Evolutionary conservation across 306 rosid genomes (phyloP).

Genomic region (Quercus mongolica): DNA sequence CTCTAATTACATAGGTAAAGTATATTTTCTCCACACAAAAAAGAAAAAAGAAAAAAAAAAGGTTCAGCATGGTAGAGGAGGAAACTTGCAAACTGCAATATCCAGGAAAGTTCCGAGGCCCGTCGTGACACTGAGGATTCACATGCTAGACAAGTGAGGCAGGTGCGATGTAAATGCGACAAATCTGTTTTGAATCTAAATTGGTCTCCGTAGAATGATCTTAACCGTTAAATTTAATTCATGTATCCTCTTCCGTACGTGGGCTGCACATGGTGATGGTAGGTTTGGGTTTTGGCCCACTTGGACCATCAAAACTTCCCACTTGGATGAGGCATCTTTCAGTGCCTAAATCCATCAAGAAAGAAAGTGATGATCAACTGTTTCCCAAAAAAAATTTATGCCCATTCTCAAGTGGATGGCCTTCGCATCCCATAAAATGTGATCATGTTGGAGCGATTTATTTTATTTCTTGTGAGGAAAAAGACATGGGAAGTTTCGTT

Average conservation of each 20-base stretch:
- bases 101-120: neutral
- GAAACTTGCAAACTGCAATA: too few relatives aligned
- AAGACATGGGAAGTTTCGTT: too few relatives aligned
- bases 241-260: neutral
- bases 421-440: too few relatives aligned
- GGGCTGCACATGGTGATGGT: neutral
- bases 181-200: neutral
- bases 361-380: neutral
- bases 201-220: neutral
- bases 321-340: neutral
- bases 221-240: neutral
- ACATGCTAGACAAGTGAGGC: neutral
- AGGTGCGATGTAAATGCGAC: neutral
- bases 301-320: neutral
- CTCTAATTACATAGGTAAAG: too few relatives aligned
- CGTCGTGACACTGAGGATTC: neutral
- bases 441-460: too few relatives aligned
- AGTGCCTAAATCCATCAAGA: neutral
- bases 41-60: too few relatives aligned
- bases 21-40: too few relatives aligned
- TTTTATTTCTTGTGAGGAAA: too few relatives aligned
- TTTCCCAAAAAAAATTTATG: too few relatives aligned
- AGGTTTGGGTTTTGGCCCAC: neutral
- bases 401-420: too few relatives aligned
- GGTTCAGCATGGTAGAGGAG: too few relatives aligned